These are phyloP conservation scores for Colletotrichum chlorophyti DNA, from an alignment of 2,329 filamentous ascomycete genomes.

Conservation along the genomic window DNA sequence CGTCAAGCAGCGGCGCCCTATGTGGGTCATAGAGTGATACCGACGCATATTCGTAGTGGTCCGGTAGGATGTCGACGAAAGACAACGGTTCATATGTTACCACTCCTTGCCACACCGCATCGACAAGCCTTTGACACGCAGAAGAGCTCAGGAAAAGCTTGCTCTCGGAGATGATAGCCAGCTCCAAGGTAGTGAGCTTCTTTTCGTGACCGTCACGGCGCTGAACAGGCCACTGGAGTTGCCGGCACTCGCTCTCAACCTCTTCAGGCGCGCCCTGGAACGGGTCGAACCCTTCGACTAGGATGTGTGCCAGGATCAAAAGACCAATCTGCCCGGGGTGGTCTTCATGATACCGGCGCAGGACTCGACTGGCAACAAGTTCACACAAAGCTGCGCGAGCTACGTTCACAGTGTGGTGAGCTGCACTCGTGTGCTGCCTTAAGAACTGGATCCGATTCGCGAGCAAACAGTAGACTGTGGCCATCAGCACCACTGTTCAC, in stretches of 20 bases:
- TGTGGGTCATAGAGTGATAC: constrained; percentile 74
- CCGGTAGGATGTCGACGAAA: constrained; percentile 76
- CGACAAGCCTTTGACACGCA: constrained; percentile 73
- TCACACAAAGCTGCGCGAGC: constrained; percentile 74
- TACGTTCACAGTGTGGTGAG: constrained; percentile 73
- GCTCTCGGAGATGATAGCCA: constrained; percentile 75
- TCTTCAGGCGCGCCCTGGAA: constrained; percentile 72
- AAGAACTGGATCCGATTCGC: constrained; percentile 76
- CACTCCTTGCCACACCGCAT: constrained; percentile 72
- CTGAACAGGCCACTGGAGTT: constrained; percentile 46
- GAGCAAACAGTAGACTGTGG: constrained; percentile 71
- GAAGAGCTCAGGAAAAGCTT: constrained; percentile 72
- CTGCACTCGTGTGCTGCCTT: constrained; percentile 68
- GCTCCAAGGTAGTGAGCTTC: constrained; percentile 72
- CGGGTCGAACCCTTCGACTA: constrained; percentile 75
- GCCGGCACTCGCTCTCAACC: constrained; percentile 45
- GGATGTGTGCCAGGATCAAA: constrained; percentile 69
- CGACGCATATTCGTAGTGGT: constrained; percentile 75
- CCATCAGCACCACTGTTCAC: background rate
- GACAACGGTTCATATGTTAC: constrained; percentile 76
- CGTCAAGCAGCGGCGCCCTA: constrained; percentile 70
- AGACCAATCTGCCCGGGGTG: constrained; percentile 68
- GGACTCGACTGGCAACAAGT: constrained; percentile 69
- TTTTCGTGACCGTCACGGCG: constrained; percentile 49
- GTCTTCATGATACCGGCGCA: constrained; percentile 73